Evolutionary conservation across 1,284 basidiomycete species (phyloP), one percentile per base, ranked within the genome.

Genomic region (Porodaedalea pini): DNA sequence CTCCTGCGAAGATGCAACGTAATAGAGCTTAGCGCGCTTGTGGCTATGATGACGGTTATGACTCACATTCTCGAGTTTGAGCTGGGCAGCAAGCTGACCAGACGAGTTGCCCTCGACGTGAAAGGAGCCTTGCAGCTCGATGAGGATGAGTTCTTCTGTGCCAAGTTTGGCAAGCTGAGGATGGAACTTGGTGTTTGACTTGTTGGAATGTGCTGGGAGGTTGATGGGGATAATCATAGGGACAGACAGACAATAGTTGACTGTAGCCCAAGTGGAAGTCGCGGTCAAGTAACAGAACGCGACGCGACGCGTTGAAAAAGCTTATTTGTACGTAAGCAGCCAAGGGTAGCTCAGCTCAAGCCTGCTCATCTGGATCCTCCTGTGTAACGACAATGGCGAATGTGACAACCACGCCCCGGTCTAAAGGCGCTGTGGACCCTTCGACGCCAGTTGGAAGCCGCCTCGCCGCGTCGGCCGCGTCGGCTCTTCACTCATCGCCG

Each of bases 121-220:
- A 29, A 92, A 76, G 40, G 74, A 71, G 52, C 89, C 89, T 68
- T 92, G 90, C 7, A 92, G 74, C 66, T 92, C 89, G 52, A 92
- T 78, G 11, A 92, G 74, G 45, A 88, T 78, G 13, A 89, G 65
- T 66, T 87, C 87, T 43, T 83, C 79, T 56, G 86, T 76, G 11
- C 86, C 87, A 51, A 90, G 80, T 57, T 78, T 78, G 1, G 82
- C 84, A 19, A 91, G 74, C 0, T 75, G 70, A 4, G 81, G 74
- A 0, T 85, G 81, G 3, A 90, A 77, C 57, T 78, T 78, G 1
- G 68, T 66, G 10, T 65, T 64, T 2, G 68, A 56, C 40, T 70
- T 66, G 11, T 73, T 68, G 6, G 70, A 63, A 31, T 67, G 54
- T 15, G 64, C 51, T 2, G 68, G 32, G 62, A 82, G 66, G 48